These are phyloP conservation scores for Rhynchosporium graminicola DNA, from an alignment of 2,329 filamentous ascomycete genomes.

Conservation along the genomic window DNA sequence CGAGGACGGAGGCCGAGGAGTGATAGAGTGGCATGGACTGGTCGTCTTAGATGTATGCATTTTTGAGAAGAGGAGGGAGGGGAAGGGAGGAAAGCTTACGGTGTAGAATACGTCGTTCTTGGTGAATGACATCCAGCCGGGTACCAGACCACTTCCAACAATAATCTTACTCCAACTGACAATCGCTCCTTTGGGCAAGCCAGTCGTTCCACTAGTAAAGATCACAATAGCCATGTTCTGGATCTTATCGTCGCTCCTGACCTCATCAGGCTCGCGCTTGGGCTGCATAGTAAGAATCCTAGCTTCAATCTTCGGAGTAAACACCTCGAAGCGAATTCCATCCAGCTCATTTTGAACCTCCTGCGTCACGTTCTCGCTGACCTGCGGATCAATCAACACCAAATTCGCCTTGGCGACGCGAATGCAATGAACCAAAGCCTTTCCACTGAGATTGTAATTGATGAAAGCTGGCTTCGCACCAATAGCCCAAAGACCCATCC, in stretches of 20 bases:
- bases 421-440: conserved; percentile 73
- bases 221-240: conserved; percentile 70
- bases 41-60: conserved; percentile 10
- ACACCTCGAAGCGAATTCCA: conserved; percentile 59
- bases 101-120: conserved; percentile 73
- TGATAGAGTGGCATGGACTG: conserved; percentile 90
- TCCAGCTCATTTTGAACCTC: conserved; percentile 54
- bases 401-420: conserved; percentile 65
- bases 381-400: conserved; percentile 66
- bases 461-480: conserved; percentile 83
- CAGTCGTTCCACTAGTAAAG: conserved; percentile 84
- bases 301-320: conserved; percentile 59
- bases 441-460: conserved; percentile 79
- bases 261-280: conserved; percentile 58
- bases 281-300: conserved; percentile 54
- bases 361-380: conserved; percentile 58
- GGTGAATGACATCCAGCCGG: conserved; percentile 58
- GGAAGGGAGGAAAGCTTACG: conserved; percentile 46
- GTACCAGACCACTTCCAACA: conserved; percentile 53
- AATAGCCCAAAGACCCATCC: conserved; percentile 78
- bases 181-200: conserved; percentile 77
- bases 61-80: not conserved
- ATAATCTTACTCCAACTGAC: conserved; percentile 71
- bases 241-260: conserved; percentile 52
- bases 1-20: conserved; percentile 73